Evolutionary conservation across 768 basidiomycete species (phyloP).

Genomic region (Imleria badia): DNA sequence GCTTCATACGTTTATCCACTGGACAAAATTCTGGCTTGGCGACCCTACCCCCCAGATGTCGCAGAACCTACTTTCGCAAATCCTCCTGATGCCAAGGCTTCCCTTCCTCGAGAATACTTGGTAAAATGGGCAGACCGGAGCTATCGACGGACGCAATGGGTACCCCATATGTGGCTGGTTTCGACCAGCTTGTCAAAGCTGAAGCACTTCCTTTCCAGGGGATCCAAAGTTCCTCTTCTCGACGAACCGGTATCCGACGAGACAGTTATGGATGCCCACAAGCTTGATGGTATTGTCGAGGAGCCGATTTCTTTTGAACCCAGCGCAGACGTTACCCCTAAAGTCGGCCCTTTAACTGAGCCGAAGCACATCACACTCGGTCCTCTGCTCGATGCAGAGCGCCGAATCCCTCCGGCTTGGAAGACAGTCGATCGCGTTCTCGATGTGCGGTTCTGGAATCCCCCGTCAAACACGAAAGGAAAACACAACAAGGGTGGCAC

Average conservation of each 20-base stretch:
- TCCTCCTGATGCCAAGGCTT: constrained; percentile 50
- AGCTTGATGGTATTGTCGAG: constrained; percentile 18
- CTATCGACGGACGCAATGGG: constrained; percentile 82
- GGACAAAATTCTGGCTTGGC: constrained; percentile 91
- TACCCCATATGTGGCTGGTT: constrained; percentile 88
- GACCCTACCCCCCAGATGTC: constrained; percentile 70
- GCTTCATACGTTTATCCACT: constrained; percentile 63
- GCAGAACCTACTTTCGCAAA: constrained; percentile 48
- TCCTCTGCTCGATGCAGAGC: constrained; percentile 68
- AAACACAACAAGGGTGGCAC: constrained; percentile 18
- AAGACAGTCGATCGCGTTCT: constrained; percentile 90
- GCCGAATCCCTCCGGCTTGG: constrained; percentile 76
- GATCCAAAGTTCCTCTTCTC: constrained; percentile 68
- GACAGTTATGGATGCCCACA: constrained; percentile 29
- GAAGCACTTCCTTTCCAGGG: constrained; percentile 71
- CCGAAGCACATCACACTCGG: constrained; percentile 29
- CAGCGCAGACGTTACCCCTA: constrained; percentile 36
- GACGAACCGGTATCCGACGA: constrained; percentile 40
- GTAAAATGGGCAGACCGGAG: constrained; percentile 85
- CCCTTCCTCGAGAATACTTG: constrained; percentile 86
- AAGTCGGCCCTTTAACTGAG: constrained; percentile 30
- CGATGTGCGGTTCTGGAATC: constrained; percentile 69
- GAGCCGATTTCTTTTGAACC: constrained; percentile 41
- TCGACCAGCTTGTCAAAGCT: constrained; percentile 65
- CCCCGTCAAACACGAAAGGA: constrained; percentile 22